These are phyloP conservation scores for Wickerhamomyces xylosicus DNA, from an alignment of 805 yeast genomes.

Conservation along the genomic window DNA sequence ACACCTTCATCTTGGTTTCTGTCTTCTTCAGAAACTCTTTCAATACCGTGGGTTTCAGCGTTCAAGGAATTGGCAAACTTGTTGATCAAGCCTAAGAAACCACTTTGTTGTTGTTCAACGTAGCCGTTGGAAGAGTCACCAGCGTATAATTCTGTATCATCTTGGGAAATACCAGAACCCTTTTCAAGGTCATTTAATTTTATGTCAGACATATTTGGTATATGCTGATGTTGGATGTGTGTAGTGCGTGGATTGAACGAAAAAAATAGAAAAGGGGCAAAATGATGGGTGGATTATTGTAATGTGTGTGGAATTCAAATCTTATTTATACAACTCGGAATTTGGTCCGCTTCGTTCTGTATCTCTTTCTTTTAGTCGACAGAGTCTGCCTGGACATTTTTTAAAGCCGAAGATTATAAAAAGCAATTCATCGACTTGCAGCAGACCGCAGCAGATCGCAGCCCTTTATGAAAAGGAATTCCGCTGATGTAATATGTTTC, in stretches of 20 bases:
- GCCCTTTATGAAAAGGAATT: too few species aligned
- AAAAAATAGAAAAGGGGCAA: not conserved
- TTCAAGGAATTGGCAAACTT: slow-evolving; percentile 19
- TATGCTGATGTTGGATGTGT: too few species aligned
- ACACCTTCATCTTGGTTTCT: slow-evolving; percentile 52
- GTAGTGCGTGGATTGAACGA: not conserved
- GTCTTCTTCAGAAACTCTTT: slow-evolving; percentile 70
- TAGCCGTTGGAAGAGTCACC: slow-evolving; percentile 14
- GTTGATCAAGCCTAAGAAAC: slow-evolving; percentile 14
- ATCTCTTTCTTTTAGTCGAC: too few species aligned
- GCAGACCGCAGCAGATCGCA: too few species aligned
- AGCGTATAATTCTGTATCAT: slow-evolving; percentile 11
- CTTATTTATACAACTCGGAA: too few species aligned
- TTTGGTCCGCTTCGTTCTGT: too few species aligned
- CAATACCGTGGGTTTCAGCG: slow-evolving; percentile 69
- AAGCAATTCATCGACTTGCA: too few species aligned
- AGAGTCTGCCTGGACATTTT: too few species aligned
- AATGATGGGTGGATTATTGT: not conserved
- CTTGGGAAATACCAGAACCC: slow-evolving; percentile 6
- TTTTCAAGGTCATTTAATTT: slow-evolving; percentile 16
- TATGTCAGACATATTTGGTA: slow-evolving; percentile 8
- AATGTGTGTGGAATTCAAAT: too few species aligned
- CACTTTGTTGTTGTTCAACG: slow-evolving; percentile 5
- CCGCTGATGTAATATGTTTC: too few species aligned
- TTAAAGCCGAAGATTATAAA: too few species aligned